Conservation (phyloP, 2,329 filamentous ascomycete species). For the Ophiostoma novo-ulmi region DNA sequence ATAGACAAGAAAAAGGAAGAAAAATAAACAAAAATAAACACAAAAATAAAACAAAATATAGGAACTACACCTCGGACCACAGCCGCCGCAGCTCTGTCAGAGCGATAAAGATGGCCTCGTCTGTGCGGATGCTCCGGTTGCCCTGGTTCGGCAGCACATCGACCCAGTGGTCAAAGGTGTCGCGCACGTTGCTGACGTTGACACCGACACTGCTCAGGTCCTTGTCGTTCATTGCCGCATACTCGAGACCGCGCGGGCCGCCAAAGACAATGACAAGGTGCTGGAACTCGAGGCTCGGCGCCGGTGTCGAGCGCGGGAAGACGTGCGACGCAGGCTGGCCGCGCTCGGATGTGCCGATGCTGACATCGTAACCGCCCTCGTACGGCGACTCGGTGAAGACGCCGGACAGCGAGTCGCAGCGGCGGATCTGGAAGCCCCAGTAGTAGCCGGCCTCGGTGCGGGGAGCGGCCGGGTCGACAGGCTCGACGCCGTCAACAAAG, state of each 20-base stretch:
- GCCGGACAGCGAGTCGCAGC: constrained; percentile 59
- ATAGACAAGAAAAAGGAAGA: background rate
- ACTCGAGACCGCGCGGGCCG: constrained; percentile 73
- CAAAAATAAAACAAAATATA: background rate
- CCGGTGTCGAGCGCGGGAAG: constrained; percentile 42
- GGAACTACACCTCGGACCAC: constrained; percentile 40
- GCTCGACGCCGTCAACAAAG: constrained; percentile 44
- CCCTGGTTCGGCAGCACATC: constrained; percentile 76
- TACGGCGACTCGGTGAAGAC: constrained; percentile 74
- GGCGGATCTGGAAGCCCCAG: constrained; percentile 75
- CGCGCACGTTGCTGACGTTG: constrained; percentile 56
- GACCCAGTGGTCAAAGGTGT: constrained; percentile 79
- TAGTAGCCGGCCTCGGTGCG: constrained; percentile 75
- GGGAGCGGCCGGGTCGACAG: constrained; percentile 63
- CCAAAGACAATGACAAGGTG: constrained; percentile 77
- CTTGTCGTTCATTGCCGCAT: constrained; percentile 59
- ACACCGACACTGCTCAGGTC: constrained; percentile 57
- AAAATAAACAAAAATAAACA: background rate
- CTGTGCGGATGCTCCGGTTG: constrained; percentile 74
- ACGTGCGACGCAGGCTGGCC: constrained; percentile 49
- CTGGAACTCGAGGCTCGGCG: constrained; percentile 46
- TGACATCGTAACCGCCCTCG: constrained; percentile 74
- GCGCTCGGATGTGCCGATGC: constrained; percentile 77
- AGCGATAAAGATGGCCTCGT: constrained; percentile 76
- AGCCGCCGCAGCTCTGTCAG: constrained; percentile 61